A percentile compares a stretch with the other conserved stretches of the same genome.
These are phyloP conservation scores for Marasmius oreades DNA, from an alignment of 1,284 basidiomycete species.

Conservation along the genomic window DNA sequence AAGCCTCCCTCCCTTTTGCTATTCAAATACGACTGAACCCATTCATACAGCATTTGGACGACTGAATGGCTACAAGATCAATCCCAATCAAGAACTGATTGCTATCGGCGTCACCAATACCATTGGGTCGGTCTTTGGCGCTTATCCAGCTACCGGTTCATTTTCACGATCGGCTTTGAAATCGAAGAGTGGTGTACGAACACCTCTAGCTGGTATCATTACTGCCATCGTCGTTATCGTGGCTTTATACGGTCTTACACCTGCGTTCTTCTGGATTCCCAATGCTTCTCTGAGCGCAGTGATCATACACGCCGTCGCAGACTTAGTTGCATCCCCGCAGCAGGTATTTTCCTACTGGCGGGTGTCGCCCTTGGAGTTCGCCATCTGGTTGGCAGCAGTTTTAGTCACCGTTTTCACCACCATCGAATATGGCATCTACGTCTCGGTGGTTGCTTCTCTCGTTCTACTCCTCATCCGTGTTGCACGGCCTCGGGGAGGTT, in stretches of 20 bases:
- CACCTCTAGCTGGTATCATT: slow-evolving; percentile 86
- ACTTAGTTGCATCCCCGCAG: slow-evolving; percentile 84
- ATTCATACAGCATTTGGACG: slow-evolving; percentile 82
- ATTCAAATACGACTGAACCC: slow-evolving; percentile 1
- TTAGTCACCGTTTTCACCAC: slow-evolving; percentile 84
- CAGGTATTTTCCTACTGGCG: slow-evolving; percentile 90
- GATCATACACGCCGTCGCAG: slow-evolving; percentile 94
- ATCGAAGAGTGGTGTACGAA: slow-evolving; percentile 94
- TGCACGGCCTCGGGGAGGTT: slow-evolving; percentile 88
- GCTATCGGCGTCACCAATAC: slow-evolving; percentile 96
- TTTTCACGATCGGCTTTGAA: slow-evolving; percentile 97
- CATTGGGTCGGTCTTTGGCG: slow-evolving; percentile 81
- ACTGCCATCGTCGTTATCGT: slow-evolving; percentile 90
- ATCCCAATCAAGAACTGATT: slow-evolving; percentile 96
- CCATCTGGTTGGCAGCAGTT: slow-evolving; percentile 90
- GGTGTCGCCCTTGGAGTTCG: slow-evolving; percentile 88
- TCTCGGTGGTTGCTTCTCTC: slow-evolving; percentile 78
- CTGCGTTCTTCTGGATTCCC: slow-evolving; percentile 89
- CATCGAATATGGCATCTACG: slow-evolving; percentile 96
- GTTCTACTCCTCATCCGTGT: slow-evolving; percentile 87
- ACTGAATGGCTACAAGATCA: slow-evolving; percentile 95
- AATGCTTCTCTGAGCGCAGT: slow-evolving; percentile 81
- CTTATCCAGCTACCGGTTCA: slow-evolving; percentile 96
- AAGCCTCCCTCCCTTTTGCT: slow-evolving; percentile 21
- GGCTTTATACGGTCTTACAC: slow-evolving; percentile 90